Evolutionary conservation across 1,284 basidiomycete species (phyloP).

Genomic region (Lentinula novae-zelandiae): DNA sequence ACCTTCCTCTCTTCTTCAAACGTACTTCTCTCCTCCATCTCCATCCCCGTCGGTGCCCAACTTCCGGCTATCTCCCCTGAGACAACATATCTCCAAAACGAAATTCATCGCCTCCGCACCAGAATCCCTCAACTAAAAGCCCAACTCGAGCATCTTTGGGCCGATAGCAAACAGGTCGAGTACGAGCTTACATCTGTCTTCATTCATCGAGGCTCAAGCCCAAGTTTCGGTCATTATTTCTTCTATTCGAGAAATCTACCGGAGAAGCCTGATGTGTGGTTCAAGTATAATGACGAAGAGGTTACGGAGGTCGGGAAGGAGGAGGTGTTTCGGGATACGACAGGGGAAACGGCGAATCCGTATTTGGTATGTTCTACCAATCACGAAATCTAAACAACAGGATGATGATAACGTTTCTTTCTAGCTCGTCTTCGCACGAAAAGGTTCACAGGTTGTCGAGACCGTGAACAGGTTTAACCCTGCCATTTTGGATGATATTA

Average conservation of each 20-base stretch:
- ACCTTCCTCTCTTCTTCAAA: slow-evolving; percentile 51
- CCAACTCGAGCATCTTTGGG: slow-evolving; percentile 79
- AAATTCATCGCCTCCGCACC: slow-evolving; percentile 62
- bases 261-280: slow-evolving; percentile 76
- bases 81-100: slow-evolving; percentile 38
- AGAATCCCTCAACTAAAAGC: slow-evolving; percentile 57
- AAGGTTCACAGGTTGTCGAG: slow-evolving; percentile 68
- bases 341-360: slow-evolving; percentile 77
- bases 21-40: slow-evolving; percentile 35
- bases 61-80: slow-evolving; percentile 44
- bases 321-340: slow-evolving; percentile 77
- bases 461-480: slow-evolving; percentile 63
- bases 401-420: not conserved
- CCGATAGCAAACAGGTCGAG: slow-evolving; percentile 58
- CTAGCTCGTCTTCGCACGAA: slow-evolving; percentile 79
- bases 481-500: not conserved
- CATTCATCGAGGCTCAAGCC: slow-evolving; percentile 87
- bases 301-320: slow-evolving; percentile 72
- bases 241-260: slow-evolving; percentile 85
- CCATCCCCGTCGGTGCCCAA: slow-evolving; percentile 45
- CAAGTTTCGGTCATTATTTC: slow-evolving; percentile 86
- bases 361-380: slow-evolving; percentile 58
- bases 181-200: slow-evolving; percentile 96
- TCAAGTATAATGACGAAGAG: slow-evolving; percentile 92
- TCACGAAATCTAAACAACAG: not conserved